Evolutionary conservation across 192 early-diverging fungal genomes (phyloP).

Genomic region (Backusella tuberculispora): DNA sequence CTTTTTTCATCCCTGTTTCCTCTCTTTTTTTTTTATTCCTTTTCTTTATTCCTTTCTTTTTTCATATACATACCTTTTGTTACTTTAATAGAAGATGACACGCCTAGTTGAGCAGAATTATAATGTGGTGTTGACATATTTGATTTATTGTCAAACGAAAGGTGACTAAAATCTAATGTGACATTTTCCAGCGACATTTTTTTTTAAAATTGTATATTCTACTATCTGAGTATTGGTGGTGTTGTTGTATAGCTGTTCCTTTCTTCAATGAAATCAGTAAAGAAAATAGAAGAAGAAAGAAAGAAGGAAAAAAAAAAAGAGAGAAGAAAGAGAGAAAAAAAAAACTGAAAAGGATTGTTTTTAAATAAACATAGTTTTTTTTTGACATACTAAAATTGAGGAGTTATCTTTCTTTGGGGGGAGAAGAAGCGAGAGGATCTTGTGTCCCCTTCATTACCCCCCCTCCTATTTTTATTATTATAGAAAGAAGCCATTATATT

Average conservation of each 20-base stretch:
- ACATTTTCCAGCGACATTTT: conserved; percentile 35
- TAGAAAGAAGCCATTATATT: not conserved
- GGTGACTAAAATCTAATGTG: conserved; percentile 25
- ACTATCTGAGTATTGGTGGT: no score
- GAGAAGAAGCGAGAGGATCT: not conserved
- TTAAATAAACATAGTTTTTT: conserved; percentile 3
- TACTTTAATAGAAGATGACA: conserved; percentile 10
- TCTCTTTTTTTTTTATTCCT: not conserved
- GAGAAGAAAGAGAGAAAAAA: not conserved
- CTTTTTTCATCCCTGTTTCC: no score
- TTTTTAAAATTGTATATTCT: no score
- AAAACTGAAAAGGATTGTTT: not conserved
- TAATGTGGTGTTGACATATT: conserved; percentile 11
- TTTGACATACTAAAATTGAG: conserved; percentile 3
- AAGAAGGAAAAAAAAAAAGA: conserved; percentile 5
- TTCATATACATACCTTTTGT: conserved; percentile 20
- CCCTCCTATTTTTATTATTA: not conserved
- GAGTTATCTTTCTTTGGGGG: not conserved
- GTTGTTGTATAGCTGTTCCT: not conserved
- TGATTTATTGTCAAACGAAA: conserved; percentile 30
- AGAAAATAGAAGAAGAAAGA: conserved; percentile 21
- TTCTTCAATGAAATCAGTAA: not conserved
- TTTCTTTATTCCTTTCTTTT: not conserved
- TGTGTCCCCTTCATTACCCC: conserved; percentile 7
- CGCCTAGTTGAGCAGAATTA: conserved; percentile 3